Base-by-base conservation (phyloP, 2,329 filamentous ascomycete species). In the Onygena corvina region DNA sequence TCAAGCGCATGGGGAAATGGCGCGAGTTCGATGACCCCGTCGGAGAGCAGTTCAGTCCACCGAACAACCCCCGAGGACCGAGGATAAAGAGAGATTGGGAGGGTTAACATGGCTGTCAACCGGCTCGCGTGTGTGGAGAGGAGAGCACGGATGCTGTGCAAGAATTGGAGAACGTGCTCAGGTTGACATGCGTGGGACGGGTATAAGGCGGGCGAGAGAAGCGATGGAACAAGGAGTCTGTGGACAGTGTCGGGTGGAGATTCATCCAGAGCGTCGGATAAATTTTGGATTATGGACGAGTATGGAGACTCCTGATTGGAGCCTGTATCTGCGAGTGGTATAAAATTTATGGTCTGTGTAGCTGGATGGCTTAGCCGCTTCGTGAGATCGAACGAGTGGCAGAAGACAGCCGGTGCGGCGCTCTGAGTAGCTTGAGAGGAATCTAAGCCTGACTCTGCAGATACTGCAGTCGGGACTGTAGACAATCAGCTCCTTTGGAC, bases 121-220 rank as follows among this genome's bases (percentile, higher is more conserved):
- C 79, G 80, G 1, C 70, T 71, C 1, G 79, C 64, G 55, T 86
- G 76, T 49, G 76, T 75, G 8, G 85, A 80, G 34, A 95, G 73
- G 2, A 98, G 71, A 3, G 81, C 80, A 45, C 86, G 78, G 11
- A 98, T 71, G 2, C 75, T 74, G 58, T 94, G 88, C 3, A 96
- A 68, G 61, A 96, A 94, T 53, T 81, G 81, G 25, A 96, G 71
- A 20, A 94, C 69, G 58, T 84, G 75, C 25, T 81, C 70, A 0
- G 90, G 88, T n/a, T 76, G 76, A 55, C 79, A 80, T 40, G 80
- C 74, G 21, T 77, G 72, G 1, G 84, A 74, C 20, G 83, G 76
- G 60, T 95, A 96, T 11, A 89, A 64, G 1, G 85, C 83, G n/a
- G 92, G 90, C 2, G 86, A 92, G 20, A 96, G 77, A 7, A 96